Evolutionary conservation across 768 basidiomycete species (phyloP).

Genomic region (Cystoderma amianthinum): DNA sequence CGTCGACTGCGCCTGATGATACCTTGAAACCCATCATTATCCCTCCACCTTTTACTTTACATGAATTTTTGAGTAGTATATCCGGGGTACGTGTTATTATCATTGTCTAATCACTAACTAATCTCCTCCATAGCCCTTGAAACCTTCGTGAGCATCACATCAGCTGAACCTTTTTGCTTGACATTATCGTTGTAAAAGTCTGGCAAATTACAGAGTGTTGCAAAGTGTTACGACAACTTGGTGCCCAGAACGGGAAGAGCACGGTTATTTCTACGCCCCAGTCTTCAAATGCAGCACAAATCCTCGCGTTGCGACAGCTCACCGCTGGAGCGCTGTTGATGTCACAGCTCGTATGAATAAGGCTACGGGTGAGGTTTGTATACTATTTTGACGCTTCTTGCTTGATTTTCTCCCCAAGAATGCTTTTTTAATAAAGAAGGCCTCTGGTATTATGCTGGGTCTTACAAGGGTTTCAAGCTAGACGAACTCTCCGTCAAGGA

Average conservation of each 20-base stretch:
- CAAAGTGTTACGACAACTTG: slow-evolving; percentile 64
- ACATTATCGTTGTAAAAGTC: slow-evolving; percentile 25
- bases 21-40: slow-evolving; percentile 64
- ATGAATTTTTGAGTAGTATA: slow-evolving; percentile 59
- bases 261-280: slow-evolving; percentile 71
- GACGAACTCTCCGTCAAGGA: slow-evolving; percentile 61
- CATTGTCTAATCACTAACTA: slow-evolving; percentile 2
- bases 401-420: slow-evolving; percentile 38
- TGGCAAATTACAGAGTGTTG: slow-evolving; percentile 61
- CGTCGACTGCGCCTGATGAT: slow-evolving; percentile 55
- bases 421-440: slow-evolving; percentile 80
- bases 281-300: slow-evolving; percentile 76
- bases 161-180: background rate
- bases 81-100: slow-evolving; percentile 42
- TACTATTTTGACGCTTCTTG: background rate
- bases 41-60: slow-evolving; percentile 54
- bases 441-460: slow-evolving; percentile 81
- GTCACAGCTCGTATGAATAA: slow-evolving; percentile 49
- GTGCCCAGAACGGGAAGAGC: slow-evolving; percentile 80
- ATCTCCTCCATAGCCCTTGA: slow-evolving; percentile 35
- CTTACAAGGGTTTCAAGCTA: slow-evolving; percentile 60
- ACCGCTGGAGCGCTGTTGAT: slow-evolving; percentile 67
- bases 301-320: slow-evolving; percentile 68
- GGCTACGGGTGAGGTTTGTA: slow-evolving; percentile 45
- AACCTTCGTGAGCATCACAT: slow-evolving; percentile 40